phyloP scores from a whole-genome alignment of 2,329 filamentous ascomycete genomes.

The Camillea tinctor region DNA sequence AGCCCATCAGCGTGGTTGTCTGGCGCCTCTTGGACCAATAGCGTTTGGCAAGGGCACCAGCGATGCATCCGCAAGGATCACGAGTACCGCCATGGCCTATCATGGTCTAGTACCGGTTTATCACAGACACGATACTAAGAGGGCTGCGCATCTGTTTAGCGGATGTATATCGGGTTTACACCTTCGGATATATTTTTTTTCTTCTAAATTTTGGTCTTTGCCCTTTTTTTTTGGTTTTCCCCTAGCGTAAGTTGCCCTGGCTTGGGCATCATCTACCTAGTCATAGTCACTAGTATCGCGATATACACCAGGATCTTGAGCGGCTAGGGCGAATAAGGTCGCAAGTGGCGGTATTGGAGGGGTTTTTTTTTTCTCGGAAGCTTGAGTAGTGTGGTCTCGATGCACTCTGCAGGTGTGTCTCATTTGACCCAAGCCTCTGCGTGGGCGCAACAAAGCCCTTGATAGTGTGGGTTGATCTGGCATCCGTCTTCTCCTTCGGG shows the following conservation, averaged over 20 bases:
- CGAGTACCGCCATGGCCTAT: constrained; percentile 17
- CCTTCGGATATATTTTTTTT: background rate
- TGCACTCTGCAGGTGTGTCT: background rate
- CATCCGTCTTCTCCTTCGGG: background rate
- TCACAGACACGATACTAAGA: constrained; percentile 4
- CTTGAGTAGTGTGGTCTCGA: background rate
- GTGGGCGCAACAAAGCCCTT: background rate
- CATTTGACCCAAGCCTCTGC: background rate
- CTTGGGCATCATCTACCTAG: background rate
- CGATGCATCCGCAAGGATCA: constrained; percentile 15
- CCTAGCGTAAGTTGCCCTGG: background rate
- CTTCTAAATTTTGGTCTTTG: too few relatives aligned
- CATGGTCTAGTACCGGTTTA: constrained; percentile 12
- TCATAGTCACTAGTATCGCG: background rate
- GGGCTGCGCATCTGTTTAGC: constrained; percentile 8
- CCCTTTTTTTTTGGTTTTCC: background rate
- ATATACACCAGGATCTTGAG: background rate
- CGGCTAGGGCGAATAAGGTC: background rate
- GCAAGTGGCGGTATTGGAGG: background rate
- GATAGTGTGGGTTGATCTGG: background rate
- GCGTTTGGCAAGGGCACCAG: constrained; percentile 9
- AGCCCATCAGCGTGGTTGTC: constrained; percentile 23
- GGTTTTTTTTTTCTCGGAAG: background rate
- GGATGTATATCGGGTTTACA: constrained; percentile 20
- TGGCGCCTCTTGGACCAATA: constrained; percentile 16